Percentiles rank a stretch among this genome's conserved stretches.
Conservation (phyloP, 75 land plant genomes). For the Azolla pinnata region DNA sequence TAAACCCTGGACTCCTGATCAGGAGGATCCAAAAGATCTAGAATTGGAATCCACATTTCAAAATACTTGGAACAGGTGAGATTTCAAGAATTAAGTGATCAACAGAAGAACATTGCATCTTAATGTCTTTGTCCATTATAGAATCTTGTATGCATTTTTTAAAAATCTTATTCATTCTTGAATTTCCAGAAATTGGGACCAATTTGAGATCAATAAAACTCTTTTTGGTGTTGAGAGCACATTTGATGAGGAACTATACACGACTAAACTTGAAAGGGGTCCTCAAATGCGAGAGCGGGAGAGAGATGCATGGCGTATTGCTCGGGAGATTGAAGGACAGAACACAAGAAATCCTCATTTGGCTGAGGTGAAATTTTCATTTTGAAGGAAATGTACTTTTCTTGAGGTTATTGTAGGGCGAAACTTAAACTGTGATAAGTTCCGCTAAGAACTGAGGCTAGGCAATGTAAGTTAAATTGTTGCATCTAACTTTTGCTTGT, state of each 20-base stretch:
- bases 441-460: too few species aligned
- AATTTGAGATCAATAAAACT: slow-evolving; percentile 69
- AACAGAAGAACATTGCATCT: not conserved
- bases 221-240: slow-evolving; percentile 94
- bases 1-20: slow-evolving; percentile 84
- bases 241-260: slow-evolving; percentile 87
- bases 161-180: too few species aligned
- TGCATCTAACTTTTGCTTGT: too few species aligned
- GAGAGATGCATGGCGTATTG: slow-evolving; percentile 61
- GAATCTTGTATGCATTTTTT: not conserved
- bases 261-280: slow-evolving; percentile 84
- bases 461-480: too few species aligned
- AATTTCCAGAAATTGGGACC: slow-evolving; percentile 72
- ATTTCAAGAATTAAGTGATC: too few species aligned
- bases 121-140: not conserved
- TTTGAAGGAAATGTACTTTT: not conserved
- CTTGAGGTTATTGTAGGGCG: too few species aligned
- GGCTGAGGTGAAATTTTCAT: not conserved
- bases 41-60: slow-evolving; percentile 66
- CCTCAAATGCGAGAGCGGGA: slow-evolving; percentile 79
- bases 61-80: slow-evolving; percentile 56
- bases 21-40: slow-evolving; percentile 51
- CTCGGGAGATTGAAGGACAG: slow-evolving; percentile 85
- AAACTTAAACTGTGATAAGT: too few species aligned
- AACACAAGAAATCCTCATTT: slow-evolving; percentile 57